Base-by-base conservation (phyloP, 371 early-diverging fungal species). In the Mortierella sp. region DNA sequence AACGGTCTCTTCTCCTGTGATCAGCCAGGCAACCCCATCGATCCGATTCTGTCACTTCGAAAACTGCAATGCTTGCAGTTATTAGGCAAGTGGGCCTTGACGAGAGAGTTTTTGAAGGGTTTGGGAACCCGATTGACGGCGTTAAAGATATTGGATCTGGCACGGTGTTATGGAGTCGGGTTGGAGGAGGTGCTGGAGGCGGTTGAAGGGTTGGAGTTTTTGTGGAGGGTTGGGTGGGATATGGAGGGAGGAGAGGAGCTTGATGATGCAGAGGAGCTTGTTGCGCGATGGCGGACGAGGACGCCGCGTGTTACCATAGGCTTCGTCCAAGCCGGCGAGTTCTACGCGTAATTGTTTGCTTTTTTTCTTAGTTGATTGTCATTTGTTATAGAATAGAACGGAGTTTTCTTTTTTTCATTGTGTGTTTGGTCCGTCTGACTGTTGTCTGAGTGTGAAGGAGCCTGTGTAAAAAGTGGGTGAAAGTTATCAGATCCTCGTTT, bases 181-280 rank as follows among this genome's bases (percentile, higher is more conserved):
- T 60, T 86, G 78, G 49, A 73, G 18, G 55, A 79, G 7, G 73
- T 77, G 16, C 70, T 86, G 83, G 77, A 77, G 32, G 70, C 71
- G 6, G 73, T 86, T 41, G 65, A 70, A 4, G 14, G 14, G 4
- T 75, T 86, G 83, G 74, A 74, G 65, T 77, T 72, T 55, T 48
- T 86, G 18, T 80, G 83, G 87, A 77, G 87, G 10, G 46, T 86
- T 16, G 87, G 87, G 3, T 86, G 87, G 87, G 68, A 72, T 14
- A 54, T 72, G 74, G 81, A 75, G 16, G 80, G 76, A 16, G 63
- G 35, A 35, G 35, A 35, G 35, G 35, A 35, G 3, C 35, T 44
- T 7, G 68, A 29, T 5, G 74, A 70, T 14, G 60, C 56, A 4
- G 56, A 84, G 32, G 70, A n/a, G 27, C 2, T 74, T 27, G 5